Percentiles rank a stretch among this genome's conserved stretches.
Evolutionary conservation across 2,329 filamentous ascomycete species (phyloP).

Genomic region (Diplodia corticola): DNA sequence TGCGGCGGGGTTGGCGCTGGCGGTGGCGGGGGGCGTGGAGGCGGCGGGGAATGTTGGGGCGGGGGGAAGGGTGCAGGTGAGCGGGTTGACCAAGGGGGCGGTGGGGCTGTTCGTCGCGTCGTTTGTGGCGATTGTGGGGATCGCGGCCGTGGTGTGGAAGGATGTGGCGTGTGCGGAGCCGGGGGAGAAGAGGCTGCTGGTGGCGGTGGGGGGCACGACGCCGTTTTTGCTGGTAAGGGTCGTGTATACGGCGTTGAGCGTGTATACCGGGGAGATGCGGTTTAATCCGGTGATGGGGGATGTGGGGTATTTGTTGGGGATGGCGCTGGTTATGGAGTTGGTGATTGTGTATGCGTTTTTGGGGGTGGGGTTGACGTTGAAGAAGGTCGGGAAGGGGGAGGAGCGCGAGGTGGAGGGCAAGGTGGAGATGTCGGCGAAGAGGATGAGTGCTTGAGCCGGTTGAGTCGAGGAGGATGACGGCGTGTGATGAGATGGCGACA

Average conservation of each 20-base stretch:
- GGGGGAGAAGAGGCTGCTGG: constrained; percentile 16
- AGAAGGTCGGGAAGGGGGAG: not conserved
- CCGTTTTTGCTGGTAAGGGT: constrained; percentile 9
- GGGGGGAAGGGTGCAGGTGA: not conserved
- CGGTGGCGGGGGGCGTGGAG: constrained; percentile 6
- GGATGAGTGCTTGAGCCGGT: not conserved
- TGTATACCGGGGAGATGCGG: not conserved
- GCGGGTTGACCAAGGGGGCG: not conserved
- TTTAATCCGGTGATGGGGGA: constrained; percentile 7
- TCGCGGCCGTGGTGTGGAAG: not conserved
- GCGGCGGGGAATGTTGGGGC: not conserved
- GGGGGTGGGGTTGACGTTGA: constrained; percentile 11
- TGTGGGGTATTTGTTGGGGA: not conserved
- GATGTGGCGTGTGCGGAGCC: constrained; percentile 1
- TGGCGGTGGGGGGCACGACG: not conserved
- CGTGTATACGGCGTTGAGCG: constrained; percentile 5
- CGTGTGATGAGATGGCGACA: not conserved
- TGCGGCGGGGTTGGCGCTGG: not conserved
- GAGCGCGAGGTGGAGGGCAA: not conserved
- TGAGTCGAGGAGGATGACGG: not conserved
- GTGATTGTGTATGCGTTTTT: constrained; percentile 4
- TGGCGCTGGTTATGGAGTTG: constrained; percentile 17
- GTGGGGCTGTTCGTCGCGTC: constrained; percentile 1
- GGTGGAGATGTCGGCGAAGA: not conserved
- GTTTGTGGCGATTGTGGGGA: not conserved